Evolutionary conservation across 805 yeast species (phyloP).

Genomic region (Yarrowia sp.): DNA sequence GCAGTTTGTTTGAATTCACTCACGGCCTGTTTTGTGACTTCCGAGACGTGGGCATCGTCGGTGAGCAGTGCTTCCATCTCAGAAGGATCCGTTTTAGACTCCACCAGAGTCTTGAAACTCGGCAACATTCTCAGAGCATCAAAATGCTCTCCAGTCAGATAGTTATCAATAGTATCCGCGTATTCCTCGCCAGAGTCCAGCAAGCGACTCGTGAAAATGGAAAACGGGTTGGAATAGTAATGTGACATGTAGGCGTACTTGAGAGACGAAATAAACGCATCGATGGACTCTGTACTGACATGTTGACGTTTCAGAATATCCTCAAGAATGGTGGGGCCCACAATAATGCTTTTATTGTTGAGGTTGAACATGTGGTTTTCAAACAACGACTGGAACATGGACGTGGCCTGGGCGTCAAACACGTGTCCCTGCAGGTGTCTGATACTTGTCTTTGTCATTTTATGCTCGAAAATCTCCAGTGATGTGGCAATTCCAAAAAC

Average conservation of each 20-base stretch:
- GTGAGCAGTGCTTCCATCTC: conserved; percentile 29
- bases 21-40: conserved; percentile 26
- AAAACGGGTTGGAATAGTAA: conserved; percentile 42
- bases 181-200: neutral
- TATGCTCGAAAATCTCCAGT: conserved; percentile 40
- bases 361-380: conserved; percentile 30
- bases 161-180: neutral
- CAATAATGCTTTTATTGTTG: conserved; percentile 27
- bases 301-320: conserved; percentile 31
- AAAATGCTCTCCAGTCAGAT: conserved; percentile 30
- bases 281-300: conserved; percentile 33
- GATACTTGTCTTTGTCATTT: conserved; percentile 36
- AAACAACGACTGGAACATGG: conserved; percentile 30
- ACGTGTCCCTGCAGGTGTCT: conserved; percentile 33
- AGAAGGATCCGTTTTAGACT: conserved; percentile 32
- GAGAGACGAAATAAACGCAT: conserved; percentile 33
- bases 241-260: conserved; percentile 40
- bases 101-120: conserved; percentile 39
- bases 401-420: conserved; percentile 34
- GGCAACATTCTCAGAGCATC: conserved; percentile 40
- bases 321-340: conserved; percentile 34
- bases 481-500: conserved; percentile 42
- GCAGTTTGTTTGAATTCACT: conserved; percentile 30
- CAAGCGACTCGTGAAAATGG: conserved; percentile 29
- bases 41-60: conserved; percentile 21